A percentile compares a stretch with the other conserved stretches of the same genome.
These are phyloP conservation scores for Pleurotus sapidus DNA, from an alignment of 768 basidiomycete genomes.

Conservation along the genomic window DNA sequence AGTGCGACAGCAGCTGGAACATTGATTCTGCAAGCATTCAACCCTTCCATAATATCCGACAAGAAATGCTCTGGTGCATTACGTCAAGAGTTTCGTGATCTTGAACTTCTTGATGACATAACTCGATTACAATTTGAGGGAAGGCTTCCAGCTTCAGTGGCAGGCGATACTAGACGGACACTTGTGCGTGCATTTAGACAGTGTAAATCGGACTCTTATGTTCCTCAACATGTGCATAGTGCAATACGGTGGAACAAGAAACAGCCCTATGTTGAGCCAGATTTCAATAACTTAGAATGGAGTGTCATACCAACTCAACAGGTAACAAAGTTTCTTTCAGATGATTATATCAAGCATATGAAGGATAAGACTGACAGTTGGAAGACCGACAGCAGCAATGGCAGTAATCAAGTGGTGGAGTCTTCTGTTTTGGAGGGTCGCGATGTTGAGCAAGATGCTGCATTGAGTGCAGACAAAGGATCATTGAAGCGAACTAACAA, in stretches of 20 bases:
- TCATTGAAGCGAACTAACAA: neutral
- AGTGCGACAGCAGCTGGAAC: slow-evolving; percentile 18
- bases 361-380: neutral
- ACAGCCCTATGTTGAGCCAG: slow-evolving; percentile 12
- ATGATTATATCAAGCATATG: neutral
- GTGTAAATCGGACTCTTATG: slow-evolving; percentile 17
- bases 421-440: neutral
- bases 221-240: slow-evolving; percentile 15
- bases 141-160: slow-evolving; percentile 12
- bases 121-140: slow-evolving; percentile 19
- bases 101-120: slow-evolving; percentile 33
- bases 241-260: slow-evolving; percentile 14
- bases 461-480: neutral
- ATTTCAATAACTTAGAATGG: neutral
- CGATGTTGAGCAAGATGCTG: neutral
- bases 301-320: slow-evolving; percentile 3
- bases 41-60: slow-evolving; percentile 19
- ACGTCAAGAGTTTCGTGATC: slow-evolving; percentile 29
- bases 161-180: slow-evolving; percentile 16
- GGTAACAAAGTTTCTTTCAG: neutral
- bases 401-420: too few relatives aligned
- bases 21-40: slow-evolving; percentile 23
- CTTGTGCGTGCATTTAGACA: slow-evolving; percentile 17
- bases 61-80: slow-evolving; percentile 20
- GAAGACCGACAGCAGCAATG: too few relatives aligned